Base-by-base conservation (phyloP, 1,139 yeast genomes). In the Sugiyamaella castrensis region DNA sequence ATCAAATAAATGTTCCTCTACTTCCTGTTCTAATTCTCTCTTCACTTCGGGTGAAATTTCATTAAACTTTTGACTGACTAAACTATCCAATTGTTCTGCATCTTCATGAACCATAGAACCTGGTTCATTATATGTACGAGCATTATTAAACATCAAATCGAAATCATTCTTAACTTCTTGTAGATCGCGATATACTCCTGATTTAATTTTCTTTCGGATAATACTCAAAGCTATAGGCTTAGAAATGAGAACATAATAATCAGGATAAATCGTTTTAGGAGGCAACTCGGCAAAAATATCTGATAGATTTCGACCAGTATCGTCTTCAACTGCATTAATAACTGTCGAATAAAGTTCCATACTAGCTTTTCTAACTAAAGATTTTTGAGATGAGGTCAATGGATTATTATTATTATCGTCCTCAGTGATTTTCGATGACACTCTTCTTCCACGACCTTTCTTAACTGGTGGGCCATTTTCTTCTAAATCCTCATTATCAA, bases 111-210 rank as follows among this genome's bases (percentile, higher is more conserved):
- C 91, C 53, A 84, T 66, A 0, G 96, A 87, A 0, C 92, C 96
- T 62, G 87, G 96, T 63, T 89, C 94, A 60, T 91, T 91, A 66
- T 89, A 91, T 29, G 80, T 78, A 53, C 83, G 77, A 0, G 97
- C 97, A 67, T 91, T 91, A 48, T 80, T 75, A 65, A 87, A 85
- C 79, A 91, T 87, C 58, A 84, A 73, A 57, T 85, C 85, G 52
- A 87, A 71, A 61, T 87, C 96, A 53, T 79, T 84, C 51, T 84
- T 71, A 49, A 85, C 77, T 55, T 84, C 91, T 38, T 79, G 75
- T 45, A 82, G 68, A 9, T 72, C 68, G 19, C 72, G 70, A 60
- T 87, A 87, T 7, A 76, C 71, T 38, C 75, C 79, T 9, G 42
- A 40, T 47, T 73, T 75, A 45, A 87, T 74, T 58, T 87, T 76